Evolutionary conservation across 2,329 filamentous ascomycete species (phyloP), one percentile per base, ranked within the genome.

Genomic region (Paecilomyces dactylethromorphus): DNA sequence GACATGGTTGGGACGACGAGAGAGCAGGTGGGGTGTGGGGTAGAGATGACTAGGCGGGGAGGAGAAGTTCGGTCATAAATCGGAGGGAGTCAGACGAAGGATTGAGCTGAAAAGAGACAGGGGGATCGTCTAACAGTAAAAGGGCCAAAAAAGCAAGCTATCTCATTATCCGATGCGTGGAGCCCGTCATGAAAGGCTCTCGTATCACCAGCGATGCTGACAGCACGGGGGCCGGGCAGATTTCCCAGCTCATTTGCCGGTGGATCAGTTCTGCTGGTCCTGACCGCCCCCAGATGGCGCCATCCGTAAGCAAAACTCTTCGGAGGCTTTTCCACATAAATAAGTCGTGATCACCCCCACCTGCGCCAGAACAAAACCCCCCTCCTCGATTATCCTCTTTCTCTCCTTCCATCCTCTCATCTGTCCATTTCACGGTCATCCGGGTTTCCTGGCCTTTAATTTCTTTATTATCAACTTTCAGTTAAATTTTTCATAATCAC

Each of bases 1-100:
- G 90, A 93, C 91, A 95, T 96, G 58, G 54, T 64, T 2, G 33
- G 26, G n/a, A 33, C 5, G 21, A 33, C 22, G 26, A 49, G 24
- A 54, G 13, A 54, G 7, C n/a, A 53, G 51, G 51, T 53, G 51
- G 51, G 51, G 51, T 24, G 51, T 53, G 51, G 51, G 53, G 53
- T 54, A 26, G 31, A 24, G 50, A 58, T 58, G 31, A 21, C 29
- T 13, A 15, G 29, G 56, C 15, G 45, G 49, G 12, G 31, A 33
- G 49, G 15, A 56, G 11, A n/a, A 26, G 32, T 45, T 18, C 15
- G 39, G 7, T 45, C 7, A 6, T 18, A 10, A 18, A 45, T 45
- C 39, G 39, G 39, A 45, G 39, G 18, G 39, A 45, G 10, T n/a
- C n/a, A 45, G 39, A 45, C 7, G 39, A 45, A 18, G 15, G 8